These are phyloP conservation scores for Endothia cerciana DNA, from an alignment of 2,329 filamentous ascomycete species.

Conservation along the genomic window DNA sequence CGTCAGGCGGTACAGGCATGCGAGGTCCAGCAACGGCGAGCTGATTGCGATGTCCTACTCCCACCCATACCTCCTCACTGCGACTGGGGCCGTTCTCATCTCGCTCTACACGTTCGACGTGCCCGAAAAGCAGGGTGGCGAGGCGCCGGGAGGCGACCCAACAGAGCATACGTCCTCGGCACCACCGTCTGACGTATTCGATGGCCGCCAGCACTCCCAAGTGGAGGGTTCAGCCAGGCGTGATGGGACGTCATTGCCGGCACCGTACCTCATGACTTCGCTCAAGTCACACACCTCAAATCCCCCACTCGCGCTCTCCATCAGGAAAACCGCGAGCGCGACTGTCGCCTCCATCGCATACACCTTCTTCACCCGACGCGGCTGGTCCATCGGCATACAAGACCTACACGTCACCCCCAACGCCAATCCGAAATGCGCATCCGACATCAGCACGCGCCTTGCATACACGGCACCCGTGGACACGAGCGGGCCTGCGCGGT, in stretches of 20 bases:
- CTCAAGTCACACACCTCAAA: constrained; percentile 80
- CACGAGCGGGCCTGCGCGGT: constrained; percentile 17
- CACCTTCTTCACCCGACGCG: constrained; percentile 74
- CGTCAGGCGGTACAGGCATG: constrained; percentile 58
- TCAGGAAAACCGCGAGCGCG: constrained; percentile 66
- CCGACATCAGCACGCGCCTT: constrained; percentile 45
- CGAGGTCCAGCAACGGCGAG: constrained; percentile 64
- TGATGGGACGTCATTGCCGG: constrained; percentile 29
- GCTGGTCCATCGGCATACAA: constrained; percentile 92
- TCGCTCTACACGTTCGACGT: constrained; percentile 73
- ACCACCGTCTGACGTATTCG: not conserved
- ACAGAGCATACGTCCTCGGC: not conserved
- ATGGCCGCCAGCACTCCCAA: not conserved
- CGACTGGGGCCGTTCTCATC: constrained; percentile 73
- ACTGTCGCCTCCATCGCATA: constrained; percentile 87
- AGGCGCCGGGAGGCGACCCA: constrained; percentile 5
- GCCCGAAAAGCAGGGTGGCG: constrained; percentile 28
- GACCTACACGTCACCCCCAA: constrained; percentile 68
- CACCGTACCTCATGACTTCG: constrained; percentile 71
- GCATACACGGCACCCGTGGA: constrained; percentile 45
- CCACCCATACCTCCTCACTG: constrained; percentile 77
- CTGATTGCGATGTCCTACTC: constrained; percentile 73
- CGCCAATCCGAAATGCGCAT: constrained; percentile 19
- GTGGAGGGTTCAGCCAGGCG: not conserved
- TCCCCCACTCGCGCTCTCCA: constrained; percentile 79